Evolutionary conservation across 1,139 yeast species (phyloP), one percentile per base, ranked within the genome.

Genomic region (Candida pseudoviswanathii): DNA sequence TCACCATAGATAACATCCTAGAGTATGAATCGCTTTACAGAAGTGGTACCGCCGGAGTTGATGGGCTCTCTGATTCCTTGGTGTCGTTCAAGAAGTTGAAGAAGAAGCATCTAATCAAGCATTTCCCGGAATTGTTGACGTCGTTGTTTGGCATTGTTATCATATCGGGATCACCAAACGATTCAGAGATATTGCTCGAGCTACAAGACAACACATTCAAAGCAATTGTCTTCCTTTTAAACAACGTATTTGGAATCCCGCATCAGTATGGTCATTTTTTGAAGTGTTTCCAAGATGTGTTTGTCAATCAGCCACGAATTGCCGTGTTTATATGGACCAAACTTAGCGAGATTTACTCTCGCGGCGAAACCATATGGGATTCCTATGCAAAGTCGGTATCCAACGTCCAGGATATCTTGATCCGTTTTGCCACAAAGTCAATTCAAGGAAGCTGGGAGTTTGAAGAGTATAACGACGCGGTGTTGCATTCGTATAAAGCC

Each of bases 331-430:
- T 86, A 46, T 60, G 85, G 43, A 65, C 69, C 38, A 70, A 77
- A 54, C 69, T 82, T 59, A 66, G 81, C 1, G 72, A 68, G 24
- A 67, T 78, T 39, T 83, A 83, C 55, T 60, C 71, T 8, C 73
- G 75, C 38, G 85, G 85, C 25, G 76, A 73, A 42, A 66, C 73
- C 2, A 80, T 75, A 48, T 85, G 91, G 91, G 82, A 73, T 61
- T 72, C 84, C 29, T 73, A 80, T 49, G 84, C 89, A 2, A 75
- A 89, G 60, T 80, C 89, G 0, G 67, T 84, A 45, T 84, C 89
- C 56, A 76, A 91, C 50, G 75, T 82, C 22, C 74, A 82, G 31
- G 73, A 82, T 6, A 66, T 83, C 47, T 61, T 85, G 43, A 62
- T 85, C 50, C 77, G 75, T 55, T 64, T 75, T 46, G 68, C 77